Base-by-base conservation (phyloP, 352 stramenopile species). In the Phytopythium helicoides region DNA sequence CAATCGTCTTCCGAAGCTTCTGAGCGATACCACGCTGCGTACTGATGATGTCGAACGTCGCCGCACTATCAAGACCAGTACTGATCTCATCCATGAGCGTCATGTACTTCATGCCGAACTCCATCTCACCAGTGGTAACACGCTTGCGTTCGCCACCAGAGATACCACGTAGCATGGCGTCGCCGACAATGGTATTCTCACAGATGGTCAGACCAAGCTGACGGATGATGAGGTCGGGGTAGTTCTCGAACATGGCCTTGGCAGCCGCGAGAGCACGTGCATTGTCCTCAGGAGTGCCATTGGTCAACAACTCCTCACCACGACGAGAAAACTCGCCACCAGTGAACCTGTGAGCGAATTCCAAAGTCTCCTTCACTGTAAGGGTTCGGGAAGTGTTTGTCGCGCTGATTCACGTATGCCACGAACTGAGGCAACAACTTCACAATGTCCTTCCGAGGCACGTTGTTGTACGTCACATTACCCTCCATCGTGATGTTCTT, bases 71-170 rank as follows among this genome's bases (percentile, higher is more conserved):
- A 59, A 98, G 79, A 6, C 94, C 94, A 22, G 90, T 98, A 57
- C 78, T 94, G 55, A 98, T 96, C 71, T 96, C 84, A 63, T 98
- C 92, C 60, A 82, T 80, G 37, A 92, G 78, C n/a, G 79, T 56
- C 34, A 97, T 71, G 49, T 76, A 83, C 58, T 83, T 78, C 42
- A 73, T 66, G 48, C 73, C 68, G 52, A 92, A 83, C 49, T 95
- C 66, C 80, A 98, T 98, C 68, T 92, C 77, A 25, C 79, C 81
- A 12, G 65, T 80, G 18, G 81, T 92, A 49, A 92, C 76, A 25
- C 82, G 77, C 62, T 87, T 87, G 28, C 76, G 67, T 41, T 92
- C 79, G 10, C 82, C 81, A 23, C 82, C 81, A 2, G 76, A 90
- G 21, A 92, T 66, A 12, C 82, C 82, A 23, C 78, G 71, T 1